These are phyloP conservation scores for Syzygium oleosum DNA, from an alignment of 345 rosid genomes.

Conservation along the genomic window DNA sequence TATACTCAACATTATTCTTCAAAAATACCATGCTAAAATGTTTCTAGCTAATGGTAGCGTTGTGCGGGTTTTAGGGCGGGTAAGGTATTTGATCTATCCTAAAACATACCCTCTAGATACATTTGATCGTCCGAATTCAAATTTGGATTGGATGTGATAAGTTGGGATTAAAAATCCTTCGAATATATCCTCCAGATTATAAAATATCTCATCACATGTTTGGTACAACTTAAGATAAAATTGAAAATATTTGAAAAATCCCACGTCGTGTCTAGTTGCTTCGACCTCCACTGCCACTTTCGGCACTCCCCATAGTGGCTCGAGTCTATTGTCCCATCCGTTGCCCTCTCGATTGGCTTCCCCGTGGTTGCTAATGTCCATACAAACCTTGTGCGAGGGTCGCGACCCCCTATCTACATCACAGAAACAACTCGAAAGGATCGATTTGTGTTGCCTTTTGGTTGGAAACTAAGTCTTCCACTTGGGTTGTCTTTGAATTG, in stretches of 20 bases:
- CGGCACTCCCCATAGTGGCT: background rate
- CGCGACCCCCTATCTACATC: background rate
- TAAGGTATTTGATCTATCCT: background rate
- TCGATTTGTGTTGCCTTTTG: background rate
- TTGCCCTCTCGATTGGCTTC: background rate
- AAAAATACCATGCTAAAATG: background rate
- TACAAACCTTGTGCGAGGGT: background rate
- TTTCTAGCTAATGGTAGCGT: background rate
- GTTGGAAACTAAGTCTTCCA: background rate
- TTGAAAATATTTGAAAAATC: background rate
- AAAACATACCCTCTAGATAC: background rate
- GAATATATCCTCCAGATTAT: fast-evolving
- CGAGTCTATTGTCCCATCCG: background rate
- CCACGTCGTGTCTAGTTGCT: background rate
- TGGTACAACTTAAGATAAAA: background rate
- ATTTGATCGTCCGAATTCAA: background rate
- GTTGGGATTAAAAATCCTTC: background rate
- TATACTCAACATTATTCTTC: background rate
- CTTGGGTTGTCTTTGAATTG: background rate
- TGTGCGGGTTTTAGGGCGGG: background rate
- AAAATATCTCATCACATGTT: background rate
- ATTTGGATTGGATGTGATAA: background rate
- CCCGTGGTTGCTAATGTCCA: background rate
- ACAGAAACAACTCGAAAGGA: background rate
- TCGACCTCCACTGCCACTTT: background rate